Percentiles rank a stretch among this genome's conserved stretches.
Evolutionary conservation across 75 land plant species (phyloP).

Genomic region (Larix kaempferi): DNA sequence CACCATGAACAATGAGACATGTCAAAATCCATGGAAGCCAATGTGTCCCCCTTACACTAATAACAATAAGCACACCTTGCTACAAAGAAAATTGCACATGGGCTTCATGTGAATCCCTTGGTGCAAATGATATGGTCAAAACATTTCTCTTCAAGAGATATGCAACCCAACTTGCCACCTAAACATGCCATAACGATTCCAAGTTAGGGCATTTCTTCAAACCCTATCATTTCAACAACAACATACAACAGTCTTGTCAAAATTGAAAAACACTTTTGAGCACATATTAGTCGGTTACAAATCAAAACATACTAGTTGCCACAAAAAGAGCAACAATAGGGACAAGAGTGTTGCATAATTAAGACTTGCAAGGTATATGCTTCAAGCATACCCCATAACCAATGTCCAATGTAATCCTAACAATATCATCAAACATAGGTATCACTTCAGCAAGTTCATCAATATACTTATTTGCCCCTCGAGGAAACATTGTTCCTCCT

Average conservation of each 20-base stretch:
- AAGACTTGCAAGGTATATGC: no score
- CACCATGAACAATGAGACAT: slow-evolving; percentile 92
- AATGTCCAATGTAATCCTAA: slow-evolving; percentile 88
- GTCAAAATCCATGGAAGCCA: slow-evolving; percentile 83
- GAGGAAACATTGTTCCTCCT: slow-evolving; percentile 96
- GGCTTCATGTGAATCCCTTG: slow-evolving; percentile 89
- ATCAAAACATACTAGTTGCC: background rate
- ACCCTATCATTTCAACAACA: background rate
- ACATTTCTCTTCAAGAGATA: slow-evolving; percentile 77
- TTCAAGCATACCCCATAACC: slow-evolving; percentile 83
- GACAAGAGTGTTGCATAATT: no score
- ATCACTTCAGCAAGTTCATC: slow-evolving; percentile 73
- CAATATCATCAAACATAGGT: slow-evolving; percentile 82
- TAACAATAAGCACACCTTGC: slow-evolving; percentile 90
- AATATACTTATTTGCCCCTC: slow-evolving; percentile 80
- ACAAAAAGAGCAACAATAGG: no score
- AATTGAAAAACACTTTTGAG: background rate
- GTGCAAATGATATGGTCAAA: slow-evolving; percentile 92
- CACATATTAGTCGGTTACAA: no score
- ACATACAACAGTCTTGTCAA: background rate
- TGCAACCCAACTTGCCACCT: slow-evolving; percentile 99
- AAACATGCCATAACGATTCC: background rate
- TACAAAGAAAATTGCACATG: slow-evolving; percentile 92
- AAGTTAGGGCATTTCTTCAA: background rate
- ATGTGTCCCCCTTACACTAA: slow-evolving; percentile 76